phyloP scores from a whole-genome alignment of 225 moss, liverwort and hornwort species.

The Physcomitrellopsis africana region DNA sequence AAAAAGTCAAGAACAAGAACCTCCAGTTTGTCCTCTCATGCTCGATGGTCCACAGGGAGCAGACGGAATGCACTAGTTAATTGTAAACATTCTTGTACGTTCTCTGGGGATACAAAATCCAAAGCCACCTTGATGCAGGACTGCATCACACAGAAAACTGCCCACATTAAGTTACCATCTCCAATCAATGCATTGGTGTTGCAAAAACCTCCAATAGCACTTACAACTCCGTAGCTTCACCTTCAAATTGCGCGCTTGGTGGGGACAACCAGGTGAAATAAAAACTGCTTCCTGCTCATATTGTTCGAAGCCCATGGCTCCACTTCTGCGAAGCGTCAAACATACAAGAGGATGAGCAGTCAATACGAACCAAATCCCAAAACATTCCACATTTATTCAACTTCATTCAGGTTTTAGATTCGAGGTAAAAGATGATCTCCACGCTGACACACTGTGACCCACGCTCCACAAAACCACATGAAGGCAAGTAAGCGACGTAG shows the following conservation, averaged over 20 bases:
- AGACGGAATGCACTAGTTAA: conserved; percentile 70
- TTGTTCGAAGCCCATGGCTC: conserved; percentile 80
- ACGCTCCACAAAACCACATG: neutral
- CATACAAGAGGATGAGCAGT: neutral
- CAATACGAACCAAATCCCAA: conserved; percentile 11
- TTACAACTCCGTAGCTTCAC: conserved; percentile 21
- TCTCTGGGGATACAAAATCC: conserved; percentile 77
- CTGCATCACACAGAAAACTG: conserved; percentile 50
- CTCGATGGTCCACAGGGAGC: conserved; percentile 67
- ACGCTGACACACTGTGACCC: neutral
- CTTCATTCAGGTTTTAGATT: too few relatives aligned
- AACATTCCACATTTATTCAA: neutral
- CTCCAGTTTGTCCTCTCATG: conserved; percentile 83
- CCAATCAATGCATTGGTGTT: neutral
- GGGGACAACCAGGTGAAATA: conserved; percentile 78
- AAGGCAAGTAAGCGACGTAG: neutral
- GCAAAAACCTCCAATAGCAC: neutral
- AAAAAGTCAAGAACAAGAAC: conserved; percentile 30
- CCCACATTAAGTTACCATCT: conserved; percentile 8
- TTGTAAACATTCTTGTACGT: conserved; percentile 59
- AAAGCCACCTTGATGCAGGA: conserved; percentile 81
- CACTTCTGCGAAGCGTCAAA: conserved; percentile 44
- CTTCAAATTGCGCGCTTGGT: conserved; percentile 79
- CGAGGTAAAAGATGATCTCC: too few relatives aligned
- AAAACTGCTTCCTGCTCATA: conserved; percentile 71